phyloP scores from a whole-genome alignment of 495 filamentous ascomycete species.

The Aspergillus mulundensis region DNA sequence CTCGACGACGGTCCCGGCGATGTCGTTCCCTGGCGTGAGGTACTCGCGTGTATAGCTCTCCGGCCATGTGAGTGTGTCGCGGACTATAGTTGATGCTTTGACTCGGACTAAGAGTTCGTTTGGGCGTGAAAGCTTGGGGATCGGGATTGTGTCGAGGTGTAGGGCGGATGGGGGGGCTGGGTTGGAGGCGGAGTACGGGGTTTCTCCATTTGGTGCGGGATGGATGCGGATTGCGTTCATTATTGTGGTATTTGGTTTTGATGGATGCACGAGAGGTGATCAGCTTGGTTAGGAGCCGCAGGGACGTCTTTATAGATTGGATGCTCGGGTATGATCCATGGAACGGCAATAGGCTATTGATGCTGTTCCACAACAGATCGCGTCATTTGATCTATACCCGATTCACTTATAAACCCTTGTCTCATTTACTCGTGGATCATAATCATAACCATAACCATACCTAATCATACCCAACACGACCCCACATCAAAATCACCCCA shows the following conservation, averaged over 20 bases:
- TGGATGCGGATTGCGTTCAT: constrained; percentile 40
- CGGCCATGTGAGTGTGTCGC: constrained; percentile 33
- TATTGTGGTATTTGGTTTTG: too few species aligned
- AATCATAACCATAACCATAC: background rate
- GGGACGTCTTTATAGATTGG: too few species aligned
- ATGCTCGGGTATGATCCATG: too few species aligned
- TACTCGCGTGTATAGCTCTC: constrained; percentile 26
- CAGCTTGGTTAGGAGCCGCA: too few species aligned
- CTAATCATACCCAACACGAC: background rate
- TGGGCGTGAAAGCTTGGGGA: constrained; percentile 18
- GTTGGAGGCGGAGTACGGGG: constrained; percentile 27
- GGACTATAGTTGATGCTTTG: constrained; percentile 29
- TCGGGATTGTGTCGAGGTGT: constrained; percentile 28
- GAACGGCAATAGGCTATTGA: background rate
- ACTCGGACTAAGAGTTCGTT: constrained; percentile 27
- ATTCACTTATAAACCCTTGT: too few species aligned
- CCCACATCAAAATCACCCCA: background rate
- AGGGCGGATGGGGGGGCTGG: constrained; percentile 31
- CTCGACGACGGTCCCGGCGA: constrained; percentile 38
- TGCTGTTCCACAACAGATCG: background rate
- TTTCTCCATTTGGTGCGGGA: constrained; percentile 14
- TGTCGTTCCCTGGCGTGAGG: constrained; percentile 40
- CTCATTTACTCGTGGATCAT: too few species aligned
- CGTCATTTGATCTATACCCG: background rate
- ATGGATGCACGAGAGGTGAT: background rate